phyloP scores from a whole-genome alignment of 352 stramenopile species.

The Phytophthora ohioensis region DNA sequence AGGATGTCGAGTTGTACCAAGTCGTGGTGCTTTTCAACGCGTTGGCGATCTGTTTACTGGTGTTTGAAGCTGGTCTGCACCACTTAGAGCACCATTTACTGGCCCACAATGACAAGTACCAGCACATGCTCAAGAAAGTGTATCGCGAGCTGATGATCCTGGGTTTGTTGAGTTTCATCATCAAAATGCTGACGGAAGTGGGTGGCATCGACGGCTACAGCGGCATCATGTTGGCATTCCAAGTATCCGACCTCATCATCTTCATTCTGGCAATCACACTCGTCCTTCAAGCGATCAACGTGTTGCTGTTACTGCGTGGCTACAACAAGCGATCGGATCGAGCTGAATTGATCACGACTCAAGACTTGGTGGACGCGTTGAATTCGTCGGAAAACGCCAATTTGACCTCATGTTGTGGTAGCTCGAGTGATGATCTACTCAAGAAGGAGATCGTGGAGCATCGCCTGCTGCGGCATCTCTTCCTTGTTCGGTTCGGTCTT shows the following conservation, averaged over 20 bases:
- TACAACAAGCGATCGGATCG: slow-evolving; percentile 50
- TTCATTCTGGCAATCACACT: slow-evolving; percentile 62
- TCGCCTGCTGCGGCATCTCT: slow-evolving; percentile 53
- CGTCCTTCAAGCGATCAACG: slow-evolving; percentile 51
- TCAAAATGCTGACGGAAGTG: slow-evolving; percentile 60
- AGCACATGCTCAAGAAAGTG: slow-evolving; percentile 69
- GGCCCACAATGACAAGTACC: slow-evolving; percentile 58
- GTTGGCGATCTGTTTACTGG: slow-evolving; percentile 51
- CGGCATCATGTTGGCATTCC: slow-evolving; percentile 47
- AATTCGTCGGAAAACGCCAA: neutral
- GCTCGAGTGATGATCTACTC: slow-evolving; percentile 1
- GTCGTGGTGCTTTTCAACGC: slow-evolving; percentile 52
- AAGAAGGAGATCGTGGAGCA: slow-evolving; percentile 38
- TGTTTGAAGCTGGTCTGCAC: slow-evolving; percentile 55
- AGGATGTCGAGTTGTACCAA: slow-evolving; percentile 59
- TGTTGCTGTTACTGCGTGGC: slow-evolving; percentile 47
- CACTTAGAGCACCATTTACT: slow-evolving; percentile 21
- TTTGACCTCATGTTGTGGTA: slow-evolving; percentile 5
- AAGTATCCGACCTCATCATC: slow-evolving; percentile 62
- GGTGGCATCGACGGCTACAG: slow-evolving; percentile 39
- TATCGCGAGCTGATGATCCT: slow-evolving; percentile 74
- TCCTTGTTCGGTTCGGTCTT: slow-evolving; percentile 49
- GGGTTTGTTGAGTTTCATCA: slow-evolving; percentile 52
- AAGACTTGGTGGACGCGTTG: slow-evolving; percentile 42
- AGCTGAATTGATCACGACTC: slow-evolving; percentile 51